Percentiles rank a stretch among this genome's conserved stretches.
These are phyloP conservation scores for Calophaca sinica DNA, from an alignment of 306 rosid genomes.

Conservation along the genomic window DNA sequence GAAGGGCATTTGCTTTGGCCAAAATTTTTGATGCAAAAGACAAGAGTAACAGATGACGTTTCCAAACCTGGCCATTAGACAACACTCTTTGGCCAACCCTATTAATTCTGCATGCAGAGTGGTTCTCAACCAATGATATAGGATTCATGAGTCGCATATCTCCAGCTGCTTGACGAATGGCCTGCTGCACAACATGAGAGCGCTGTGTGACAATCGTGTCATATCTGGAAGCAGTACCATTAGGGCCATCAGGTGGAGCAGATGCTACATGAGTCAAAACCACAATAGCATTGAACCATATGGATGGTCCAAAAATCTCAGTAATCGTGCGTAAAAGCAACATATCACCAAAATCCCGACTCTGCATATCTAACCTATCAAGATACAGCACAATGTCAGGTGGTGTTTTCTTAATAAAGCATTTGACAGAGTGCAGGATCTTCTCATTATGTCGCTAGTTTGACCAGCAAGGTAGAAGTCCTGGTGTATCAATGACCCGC, in stretches of 20 bases:
- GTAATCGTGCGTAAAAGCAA: conserved; percentile 90
- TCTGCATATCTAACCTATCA: conserved; percentile 92
- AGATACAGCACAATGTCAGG: conserved; percentile 96
- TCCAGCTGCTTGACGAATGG: conserved; percentile 98
- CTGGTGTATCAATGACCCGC: conserved; percentile 95
- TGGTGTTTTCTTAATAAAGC: conserved; percentile 84
- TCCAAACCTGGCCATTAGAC: conserved; percentile 99
- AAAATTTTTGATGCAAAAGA: conserved; percentile 96
- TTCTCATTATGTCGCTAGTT: conserved; percentile 90
- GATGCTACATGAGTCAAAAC: conserved; percentile 97
- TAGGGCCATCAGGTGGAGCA: conserved; percentile 99
- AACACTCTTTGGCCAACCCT: conserved; percentile 96
- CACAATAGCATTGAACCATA: conserved; percentile 99
- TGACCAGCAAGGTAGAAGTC: conserved; percentile 88
- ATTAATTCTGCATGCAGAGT: conserved; percentile 92
- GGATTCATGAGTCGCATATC: conserved; percentile 99
- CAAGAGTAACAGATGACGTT: conserved; percentile 87
- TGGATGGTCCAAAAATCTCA: conserved; percentile 87
- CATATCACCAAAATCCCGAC: conserved; percentile 95
- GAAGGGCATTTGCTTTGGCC: conserved; percentile 93
- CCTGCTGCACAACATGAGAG: conserved; percentile 98
- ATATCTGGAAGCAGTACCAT: conserved; percentile 89
- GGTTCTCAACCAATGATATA: conserved; percentile 93
- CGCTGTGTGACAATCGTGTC: conserved; percentile 97
- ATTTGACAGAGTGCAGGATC: conserved; percentile 81